These are phyloP conservation scores for Telfairia occidentalis DNA, from an alignment of 331 rosid genomes.

Conservation along the genomic window DNA sequence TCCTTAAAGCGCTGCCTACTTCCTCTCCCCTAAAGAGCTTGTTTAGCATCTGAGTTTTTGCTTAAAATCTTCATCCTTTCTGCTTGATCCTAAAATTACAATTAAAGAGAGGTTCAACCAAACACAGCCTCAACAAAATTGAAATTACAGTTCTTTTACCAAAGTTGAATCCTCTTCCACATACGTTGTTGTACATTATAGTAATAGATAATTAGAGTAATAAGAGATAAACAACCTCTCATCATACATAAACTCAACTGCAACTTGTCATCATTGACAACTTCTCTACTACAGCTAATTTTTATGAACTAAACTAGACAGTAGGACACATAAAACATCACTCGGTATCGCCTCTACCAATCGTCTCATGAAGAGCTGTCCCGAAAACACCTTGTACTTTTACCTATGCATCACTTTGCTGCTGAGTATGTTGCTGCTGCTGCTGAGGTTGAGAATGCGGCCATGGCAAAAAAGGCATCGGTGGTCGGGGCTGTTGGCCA, in stretches of 20 bases:
- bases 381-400: neutral
- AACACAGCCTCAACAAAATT: neutral
- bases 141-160: neutral
- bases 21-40: neutral
- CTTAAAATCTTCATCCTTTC: neutral
- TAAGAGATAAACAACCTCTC: slow-evolving; percentile 2
- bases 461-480: slow-evolving; percentile 14
- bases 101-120: neutral
- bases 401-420: slow-evolving; percentile 9
- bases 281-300: neutral
- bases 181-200: slow-evolving; percentile 2
- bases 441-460: slow-evolving; percentile 16
- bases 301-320: slow-evolving; percentile 8
- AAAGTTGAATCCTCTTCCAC: slow-evolving; percentile 7
- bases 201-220: neutral
- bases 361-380: neutral
- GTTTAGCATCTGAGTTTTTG: neutral
- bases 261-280: slow-evolving; percentile 2
- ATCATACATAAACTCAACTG: slow-evolving; percentile 14
- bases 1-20: no score
- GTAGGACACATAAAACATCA: neutral
- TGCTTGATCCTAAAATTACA: neutral
- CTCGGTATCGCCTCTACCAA: neutral
- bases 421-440: slow-evolving; percentile 14
- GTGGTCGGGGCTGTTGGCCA: slow-evolving; percentile 13